These are phyloP conservation scores for Skeletonema tropicum DNA, from an alignment of 108 stramenopile genomes.

Conservation along the genomic window DNA sequence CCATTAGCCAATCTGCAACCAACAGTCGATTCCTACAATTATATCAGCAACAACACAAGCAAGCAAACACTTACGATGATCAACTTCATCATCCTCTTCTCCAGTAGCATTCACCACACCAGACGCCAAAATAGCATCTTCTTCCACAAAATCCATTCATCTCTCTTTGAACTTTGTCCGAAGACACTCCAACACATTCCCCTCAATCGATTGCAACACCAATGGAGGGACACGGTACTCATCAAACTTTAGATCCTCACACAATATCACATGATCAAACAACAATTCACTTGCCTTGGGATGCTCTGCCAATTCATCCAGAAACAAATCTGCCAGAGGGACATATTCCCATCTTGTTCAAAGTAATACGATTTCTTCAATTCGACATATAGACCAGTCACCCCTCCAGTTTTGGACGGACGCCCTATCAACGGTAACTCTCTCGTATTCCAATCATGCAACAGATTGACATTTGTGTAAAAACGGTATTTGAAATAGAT, in stretches of 20 bases:
- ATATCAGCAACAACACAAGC: background rate
- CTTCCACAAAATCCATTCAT: slow-evolving; percentile 48
- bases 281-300: slow-evolving; percentile 32
- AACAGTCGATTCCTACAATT: too few species aligned
- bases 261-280: slow-evolving; percentile 29
- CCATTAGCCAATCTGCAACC: too few species aligned
- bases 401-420: slow-evolving; percentile 21
- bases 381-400: slow-evolving; percentile 61
- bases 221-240: slow-evolving; percentile 60
- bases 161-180: slow-evolving; percentile 22
- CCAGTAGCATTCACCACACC: slow-evolving; percentile 1
- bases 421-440: slow-evolving; percentile 30
- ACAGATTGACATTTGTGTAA: slow-evolving; percentile 65
- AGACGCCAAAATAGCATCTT: slow-evolving; percentile 14
- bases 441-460: slow-evolving; percentile 62
- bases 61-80: slow-evolving; percentile 18
- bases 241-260: slow-evolving; percentile 24
- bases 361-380: slow-evolving; percentile 48
- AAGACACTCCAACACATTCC: slow-evolving; percentile 34
- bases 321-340: slow-evolving; percentile 42
- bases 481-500: slow-evolving; percentile 68
- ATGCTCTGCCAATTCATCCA: slow-evolving; percentile 32
- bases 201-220: slow-evolving; percentile 61
- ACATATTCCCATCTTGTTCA: slow-evolving; percentile 31
- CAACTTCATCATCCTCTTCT: slow-evolving; percentile 18